Evolutionary conservation across 2,329 filamentous ascomycete species (phyloP).

Genomic region (Escovopsis sp.): DNA sequence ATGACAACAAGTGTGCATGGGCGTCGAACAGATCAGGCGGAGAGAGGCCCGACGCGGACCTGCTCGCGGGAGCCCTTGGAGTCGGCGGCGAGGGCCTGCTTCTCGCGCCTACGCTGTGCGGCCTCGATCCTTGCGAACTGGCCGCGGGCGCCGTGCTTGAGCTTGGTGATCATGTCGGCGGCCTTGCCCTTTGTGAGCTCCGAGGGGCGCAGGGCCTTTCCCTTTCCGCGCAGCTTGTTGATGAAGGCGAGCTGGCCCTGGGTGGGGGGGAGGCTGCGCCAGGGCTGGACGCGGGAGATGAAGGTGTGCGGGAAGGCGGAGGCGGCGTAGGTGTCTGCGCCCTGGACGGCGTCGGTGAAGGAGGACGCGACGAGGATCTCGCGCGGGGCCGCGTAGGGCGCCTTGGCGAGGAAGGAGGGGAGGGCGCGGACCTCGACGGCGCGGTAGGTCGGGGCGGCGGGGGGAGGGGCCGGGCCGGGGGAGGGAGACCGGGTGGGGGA

Average conservation of each 20-base stretch:
- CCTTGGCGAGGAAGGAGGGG: constrained; percentile 29
- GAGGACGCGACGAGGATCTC: constrained; percentile 50
- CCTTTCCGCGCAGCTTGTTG: constrained; percentile 45
- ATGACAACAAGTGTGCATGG: too few relatives aligned
- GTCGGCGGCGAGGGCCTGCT: constrained; percentile 21
- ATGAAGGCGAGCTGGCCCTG: constrained; percentile 53
- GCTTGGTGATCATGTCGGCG: constrained; percentile 80
- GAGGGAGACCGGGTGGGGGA: neutral
- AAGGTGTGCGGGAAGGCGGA: constrained; percentile 52
- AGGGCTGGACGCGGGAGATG: constrained; percentile 50
- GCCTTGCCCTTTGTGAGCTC: constrained; percentile 68
- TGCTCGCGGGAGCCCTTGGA: constrained; percentile 31
- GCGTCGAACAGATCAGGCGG: constrained; percentile 9
- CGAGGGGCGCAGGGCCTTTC: constrained; percentile 35
- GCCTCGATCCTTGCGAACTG: constrained; percentile 41
- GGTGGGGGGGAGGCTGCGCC: constrained; percentile 55
- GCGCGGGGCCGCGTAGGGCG: constrained; percentile 54
- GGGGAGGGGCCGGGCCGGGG: neutral
- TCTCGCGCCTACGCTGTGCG: constrained; percentile 35
- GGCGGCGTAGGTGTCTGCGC: constrained; percentile 66
- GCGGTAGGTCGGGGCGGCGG: constrained; percentile 18
- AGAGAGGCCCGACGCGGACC: constrained; percentile 41
- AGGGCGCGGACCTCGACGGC: constrained; percentile 35
- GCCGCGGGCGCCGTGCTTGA: constrained; percentile 66
- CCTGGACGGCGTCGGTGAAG: constrained; percentile 65